phyloP scores from a whole-genome alignment of 2,329 filamentous ascomycete species.

The Aspergillus arachidicola region DNA sequence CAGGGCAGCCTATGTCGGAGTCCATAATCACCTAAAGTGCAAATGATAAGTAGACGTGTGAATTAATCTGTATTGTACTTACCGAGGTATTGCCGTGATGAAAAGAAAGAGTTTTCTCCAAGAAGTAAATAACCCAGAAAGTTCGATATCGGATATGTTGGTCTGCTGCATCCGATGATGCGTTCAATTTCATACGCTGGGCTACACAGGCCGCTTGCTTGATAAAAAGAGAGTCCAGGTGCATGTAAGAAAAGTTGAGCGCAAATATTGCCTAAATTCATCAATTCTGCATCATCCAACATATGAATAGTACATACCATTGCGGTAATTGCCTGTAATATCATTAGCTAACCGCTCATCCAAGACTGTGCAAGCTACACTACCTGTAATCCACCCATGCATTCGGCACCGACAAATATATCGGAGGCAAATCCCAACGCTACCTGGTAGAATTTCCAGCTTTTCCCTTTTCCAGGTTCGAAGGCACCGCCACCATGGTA shows the following conservation, averaged over 20 bases:
- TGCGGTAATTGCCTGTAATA: conserved; percentile 26
- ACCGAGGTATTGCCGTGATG: too few relatives aligned
- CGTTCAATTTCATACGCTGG: too few relatives aligned
- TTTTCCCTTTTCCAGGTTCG: conserved; percentile 39
- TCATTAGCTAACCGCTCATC: not conserved
- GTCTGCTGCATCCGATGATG: too few relatives aligned
- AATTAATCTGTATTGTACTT: too few relatives aligned
- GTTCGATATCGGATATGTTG: too few relatives aligned
- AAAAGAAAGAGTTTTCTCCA: too few relatives aligned
- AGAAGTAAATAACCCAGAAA: too few relatives aligned
- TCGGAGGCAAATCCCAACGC: conserved; percentile 25
- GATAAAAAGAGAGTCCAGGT: conserved; percentile 9
- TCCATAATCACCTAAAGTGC: too few relatives aligned
- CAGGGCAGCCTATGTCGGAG: too few relatives aligned
- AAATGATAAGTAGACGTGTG: too few relatives aligned
- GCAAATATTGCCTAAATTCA: conserved; percentile 39
- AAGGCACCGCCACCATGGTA: conserved; percentile 39
- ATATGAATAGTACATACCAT: conserved; percentile 18
- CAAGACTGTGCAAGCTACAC: not conserved
- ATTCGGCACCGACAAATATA: conserved; percentile 27
- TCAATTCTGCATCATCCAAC: not conserved
- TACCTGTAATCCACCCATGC: conserved; percentile 23
- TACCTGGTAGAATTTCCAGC: conserved; percentile 35
- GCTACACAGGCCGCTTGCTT: too few relatives aligned
- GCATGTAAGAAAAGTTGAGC: conserved; percentile 38